Base-by-base conservation (phyloP, 139 green algal species). In the Limnomonas spitsbergensis region DNA sequence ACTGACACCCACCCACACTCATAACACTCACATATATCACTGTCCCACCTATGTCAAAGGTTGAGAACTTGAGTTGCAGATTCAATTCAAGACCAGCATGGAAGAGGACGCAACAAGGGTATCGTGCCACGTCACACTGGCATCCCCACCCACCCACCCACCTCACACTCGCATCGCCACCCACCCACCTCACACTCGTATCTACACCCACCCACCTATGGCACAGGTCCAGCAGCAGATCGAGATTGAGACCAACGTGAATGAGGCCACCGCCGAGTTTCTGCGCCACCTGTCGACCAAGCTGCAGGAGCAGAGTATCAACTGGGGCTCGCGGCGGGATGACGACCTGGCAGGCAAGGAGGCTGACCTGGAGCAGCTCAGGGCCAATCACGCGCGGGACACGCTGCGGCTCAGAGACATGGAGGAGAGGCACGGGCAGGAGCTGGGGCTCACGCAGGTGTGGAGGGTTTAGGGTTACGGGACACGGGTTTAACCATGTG, bases 211-310 rank as follows among this genome's bases (percentile, higher is more conserved):
- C 7, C 27, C 27, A 24, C 29, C 56, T 70, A 7, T 38, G n/a
- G 27, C n/a, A n/a, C 9, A 70, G 56, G 56, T 70, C 4, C 56
- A 70, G 56, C 72, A 86, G 27, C 80, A 89, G 31, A 91, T 90
- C 20, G 89, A 93, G 81, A 81, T 81, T 37, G 70, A 87, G 66
- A 54, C 56, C 24, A 82, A 79, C 20, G 82, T 87, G 67, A n/a
- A 79, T 40, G 52, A 32, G 7, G 67, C 73, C 27, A 77, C 73
- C 1, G 47, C 40, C 38, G 79, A 84, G 3, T 83, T 83, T 39
- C 35, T 83, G 40, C 61, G 66, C 37, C 54, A 77, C 6, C 24
- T 77, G 39, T 38, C 27, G 32, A 76, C 78, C 1, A 53, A 35
- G 26, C 2, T 80, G 52, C 74, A 81, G 77, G 83, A 85, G 54